A percentile compares a stretch with the other conserved stretches of the same genome.
phyloP scores from a whole-genome alignment of 2,329 filamentous ascomycete genomes.

The Leptographium lundbergii region DNA sequence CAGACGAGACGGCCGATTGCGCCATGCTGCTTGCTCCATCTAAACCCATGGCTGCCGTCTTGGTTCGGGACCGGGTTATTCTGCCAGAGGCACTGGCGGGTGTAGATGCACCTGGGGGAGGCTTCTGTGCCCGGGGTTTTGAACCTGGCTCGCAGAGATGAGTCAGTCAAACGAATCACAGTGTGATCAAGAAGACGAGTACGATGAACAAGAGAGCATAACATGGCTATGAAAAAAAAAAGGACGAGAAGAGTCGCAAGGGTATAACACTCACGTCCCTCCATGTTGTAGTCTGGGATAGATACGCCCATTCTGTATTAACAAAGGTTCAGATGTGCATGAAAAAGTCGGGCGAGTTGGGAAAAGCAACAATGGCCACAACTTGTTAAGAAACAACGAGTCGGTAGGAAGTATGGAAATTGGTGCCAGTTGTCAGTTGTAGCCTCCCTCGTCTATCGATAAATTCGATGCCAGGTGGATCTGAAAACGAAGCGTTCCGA shows the following conservation, averaged over 20 bases:
- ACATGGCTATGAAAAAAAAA: neutral
- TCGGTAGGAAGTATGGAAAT: too few relatives aligned
- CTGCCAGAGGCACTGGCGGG: neutral
- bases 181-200: neutral
- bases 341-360: neutral
- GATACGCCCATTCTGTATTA: neutral
- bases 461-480: neutral
- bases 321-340: neutral
- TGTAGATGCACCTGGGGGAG: neutral
- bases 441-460: neutral
- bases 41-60: neutral
- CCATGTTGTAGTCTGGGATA: neutral
- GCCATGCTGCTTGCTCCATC: conserved; percentile 12
- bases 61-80: conserved; percentile 1
- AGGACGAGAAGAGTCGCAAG: neutral
- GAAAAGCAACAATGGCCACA: neutral
- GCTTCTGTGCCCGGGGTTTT: neutral
- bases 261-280: neutral
- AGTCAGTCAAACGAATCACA: neutral
- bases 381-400: neutral
- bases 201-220: too few relatives aligned
- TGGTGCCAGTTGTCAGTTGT: too few relatives aligned
- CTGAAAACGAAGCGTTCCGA: neutral
- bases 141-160: neutral
- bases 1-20: conserved; percentile 9